These are phyloP conservation scores for Gliomastix tumulicola DNA, from an alignment of 2,329 filamentous ascomycete species.

Conservation along the genomic window DNA sequence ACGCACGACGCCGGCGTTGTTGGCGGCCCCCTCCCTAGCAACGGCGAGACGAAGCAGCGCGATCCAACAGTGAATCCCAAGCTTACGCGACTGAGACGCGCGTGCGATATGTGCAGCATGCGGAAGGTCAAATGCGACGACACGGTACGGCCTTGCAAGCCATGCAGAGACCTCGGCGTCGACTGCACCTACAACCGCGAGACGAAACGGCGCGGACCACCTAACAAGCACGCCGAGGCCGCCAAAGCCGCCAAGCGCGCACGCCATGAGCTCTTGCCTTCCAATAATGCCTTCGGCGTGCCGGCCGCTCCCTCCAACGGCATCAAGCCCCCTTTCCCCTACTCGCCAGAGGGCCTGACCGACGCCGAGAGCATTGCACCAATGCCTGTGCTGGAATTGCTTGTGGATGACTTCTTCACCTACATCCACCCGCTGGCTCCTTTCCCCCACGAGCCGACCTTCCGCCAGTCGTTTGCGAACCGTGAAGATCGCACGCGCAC, in stretches of 20 bases:
- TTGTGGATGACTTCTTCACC: slow-evolving; percentile 78
- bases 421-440: slow-evolving; percentile 73
- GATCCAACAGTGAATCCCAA: slow-evolving; percentile 40
- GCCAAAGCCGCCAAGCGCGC: slow-evolving; percentile 45
- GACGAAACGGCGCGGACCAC: slow-evolving; percentile 52
- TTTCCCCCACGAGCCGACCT: slow-evolving; percentile 74
- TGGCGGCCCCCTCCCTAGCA: slow-evolving; percentile 3
- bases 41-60: slow-evolving; percentile 16
- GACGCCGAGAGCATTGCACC: slow-evolving; percentile 67
- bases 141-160: slow-evolving; percentile 46
- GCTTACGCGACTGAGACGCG: slow-evolving; percentile 48
- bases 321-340: slow-evolving; percentile 41
- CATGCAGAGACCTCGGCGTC: slow-evolving; percentile 49
- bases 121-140: slow-evolving; percentile 58
- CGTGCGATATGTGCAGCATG: slow-evolving; percentile 56
- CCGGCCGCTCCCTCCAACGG: slow-evolving; percentile 33
- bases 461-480: slow-evolving; percentile 60
- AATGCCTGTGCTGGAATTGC: slow-evolving; percentile 56
- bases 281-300: slow-evolving; percentile 5
- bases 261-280: slow-evolving; percentile 23
- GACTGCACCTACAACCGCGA: slow-evolving; percentile 51
- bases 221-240: slow-evolving; percentile 52
- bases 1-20: slow-evolving; percentile 1
- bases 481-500: slow-evolving; percentile 61
- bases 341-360: slow-evolving; percentile 24